Evolutionary conservation across 78 protist species (phyloP).

Genomic region (Dictyostelium brefeldianum): DNA sequence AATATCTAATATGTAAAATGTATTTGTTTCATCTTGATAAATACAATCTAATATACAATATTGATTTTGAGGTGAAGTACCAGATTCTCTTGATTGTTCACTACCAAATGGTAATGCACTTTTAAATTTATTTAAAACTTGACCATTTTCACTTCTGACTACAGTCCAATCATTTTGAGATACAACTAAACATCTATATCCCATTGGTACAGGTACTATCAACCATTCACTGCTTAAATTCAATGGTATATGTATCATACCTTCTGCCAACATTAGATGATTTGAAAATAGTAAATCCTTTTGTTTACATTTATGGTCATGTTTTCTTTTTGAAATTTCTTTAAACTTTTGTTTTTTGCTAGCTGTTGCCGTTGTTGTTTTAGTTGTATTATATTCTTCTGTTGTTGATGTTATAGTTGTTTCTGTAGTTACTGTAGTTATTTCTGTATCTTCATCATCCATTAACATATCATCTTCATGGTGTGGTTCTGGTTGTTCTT

Average conservation of each 20-base stretch:
- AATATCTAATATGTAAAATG: constrained; percentile 71
- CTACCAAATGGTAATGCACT: constrained; percentile 64
- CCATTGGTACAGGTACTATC: constrained; percentile 40
- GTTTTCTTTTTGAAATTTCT: background rate
- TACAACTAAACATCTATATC: constrained; percentile 56
- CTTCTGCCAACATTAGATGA: constrained; percentile 76
- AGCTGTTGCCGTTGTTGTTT: background rate
- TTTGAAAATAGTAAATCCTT: constrained; percentile 28
- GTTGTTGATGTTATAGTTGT: background rate
- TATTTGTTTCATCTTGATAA: background rate
- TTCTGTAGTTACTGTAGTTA: too few species aligned
- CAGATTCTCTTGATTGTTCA: constrained; percentile 11
- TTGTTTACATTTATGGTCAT: constrained; percentile 7
- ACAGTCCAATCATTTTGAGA: constrained; percentile 39
- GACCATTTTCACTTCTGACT: constrained; percentile 39
- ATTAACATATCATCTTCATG: background rate
- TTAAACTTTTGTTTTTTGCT: constrained; percentile 24
- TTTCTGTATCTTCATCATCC: background rate
- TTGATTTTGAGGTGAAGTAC: background rate
- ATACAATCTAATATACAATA: constrained; percentile 66
- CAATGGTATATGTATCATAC: constrained; percentile 45
- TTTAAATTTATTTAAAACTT: background rate
- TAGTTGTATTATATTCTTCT: background rate
- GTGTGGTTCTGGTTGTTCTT: background rate
- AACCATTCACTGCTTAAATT: constrained; percentile 51